A percentile compares a stretch with the other conserved stretches of the same genome.
Evolutionary conservation across 2,329 filamentous ascomycete species (phyloP).

Genomic region (Botryotinia globosa): DNA sequence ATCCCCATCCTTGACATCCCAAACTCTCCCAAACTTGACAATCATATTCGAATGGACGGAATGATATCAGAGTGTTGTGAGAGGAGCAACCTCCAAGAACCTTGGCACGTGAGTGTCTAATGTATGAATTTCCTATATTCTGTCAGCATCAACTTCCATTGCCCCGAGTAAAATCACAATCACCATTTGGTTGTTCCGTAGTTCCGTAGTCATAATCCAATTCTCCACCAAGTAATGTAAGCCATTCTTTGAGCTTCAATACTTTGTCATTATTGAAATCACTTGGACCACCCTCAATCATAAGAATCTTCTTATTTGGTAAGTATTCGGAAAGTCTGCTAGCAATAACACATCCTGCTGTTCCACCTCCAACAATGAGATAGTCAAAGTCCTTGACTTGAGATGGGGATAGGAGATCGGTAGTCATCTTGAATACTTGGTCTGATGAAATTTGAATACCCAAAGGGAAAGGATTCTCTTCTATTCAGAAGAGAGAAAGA

Average conservation of each 20-base stretch:
- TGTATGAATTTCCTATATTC: constrained; percentile 74
- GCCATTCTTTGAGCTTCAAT: constrained; percentile 82
- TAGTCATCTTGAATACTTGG: constrained; percentile 33
- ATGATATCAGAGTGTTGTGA: constrained; percentile 91
- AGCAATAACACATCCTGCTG: constrained; percentile 48
- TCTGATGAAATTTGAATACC: background rate
- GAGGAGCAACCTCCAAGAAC: constrained; percentile 90
- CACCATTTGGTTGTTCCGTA: constrained; percentile 82
- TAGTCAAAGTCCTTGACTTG: constrained; percentile 45
- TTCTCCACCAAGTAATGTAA: constrained; percentile 78
- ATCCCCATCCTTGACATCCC: constrained; percentile 82
- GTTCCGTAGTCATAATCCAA: constrained; percentile 91
- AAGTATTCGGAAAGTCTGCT: constrained; percentile 65
- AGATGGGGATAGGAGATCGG: constrained; percentile 34
- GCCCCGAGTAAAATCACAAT: constrained; percentile 49
- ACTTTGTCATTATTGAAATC: constrained; percentile 88
- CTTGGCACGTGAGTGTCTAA: constrained; percentile 88
- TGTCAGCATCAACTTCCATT: constrained; percentile 23
- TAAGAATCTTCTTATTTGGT: constrained; percentile 73
- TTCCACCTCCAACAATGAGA: constrained; percentile 51
- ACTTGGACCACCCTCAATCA: constrained; percentile 86
- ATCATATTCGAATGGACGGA: constrained; percentile 88
- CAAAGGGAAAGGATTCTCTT: background rate
- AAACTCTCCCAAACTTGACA: constrained; percentile 78
- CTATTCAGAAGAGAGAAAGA: constrained; percentile 1